A percentile compares a stretch with the other conserved stretches of the same genome.
These are phyloP conservation scores for Halenospora varia DNA, from an alignment of 495 filamentous ascomycete species.

Conservation along the genomic window DNA sequence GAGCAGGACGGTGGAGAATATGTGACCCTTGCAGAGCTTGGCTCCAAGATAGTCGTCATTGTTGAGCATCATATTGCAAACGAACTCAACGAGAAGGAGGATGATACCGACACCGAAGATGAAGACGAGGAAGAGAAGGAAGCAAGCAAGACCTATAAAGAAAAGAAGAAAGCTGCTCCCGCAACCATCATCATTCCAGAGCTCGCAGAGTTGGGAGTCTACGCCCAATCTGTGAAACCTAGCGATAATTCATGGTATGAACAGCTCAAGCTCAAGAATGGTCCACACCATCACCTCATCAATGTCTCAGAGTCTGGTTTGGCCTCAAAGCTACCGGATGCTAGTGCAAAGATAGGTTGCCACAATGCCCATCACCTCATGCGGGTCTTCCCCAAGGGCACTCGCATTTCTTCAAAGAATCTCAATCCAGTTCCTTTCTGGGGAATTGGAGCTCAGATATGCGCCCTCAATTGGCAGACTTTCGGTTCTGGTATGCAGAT, in stretches of 20 bases:
- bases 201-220: conserved; percentile 49
- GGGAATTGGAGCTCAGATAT: conserved; percentile 51
- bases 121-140: conserved; percentile 40
- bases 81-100: conserved; percentile 21
- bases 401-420: conserved; percentile 50
- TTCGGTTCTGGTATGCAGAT: conserved; percentile 50
- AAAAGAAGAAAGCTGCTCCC: conserved; percentile 33
- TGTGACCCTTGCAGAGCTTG: conserved; percentile 42
- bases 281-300: conserved; percentile 52
- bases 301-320: conserved; percentile 51
- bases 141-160: conserved; percentile 35
- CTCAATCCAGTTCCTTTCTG: conserved; percentile 47
- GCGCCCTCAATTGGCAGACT: conserved; percentile 55
- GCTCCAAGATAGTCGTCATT: conserved; percentile 48
- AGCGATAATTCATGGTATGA: conserved; percentile 48
- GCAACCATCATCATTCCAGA: conserved; percentile 44
- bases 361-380: conserved; percentile 51
- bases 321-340: conserved; percentile 29
- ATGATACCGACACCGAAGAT: conserved; percentile 16
- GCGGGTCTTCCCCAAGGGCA: conserved; percentile 54
- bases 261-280: conserved; percentile 30
- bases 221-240: conserved; percentile 54
- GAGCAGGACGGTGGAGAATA: conserved; percentile 37
- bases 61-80: conserved; percentile 50
- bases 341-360: conserved; percentile 35